phyloP scores from a whole-genome alignment of 306 rosid genomes.

The Glycine tomentella region DNA sequence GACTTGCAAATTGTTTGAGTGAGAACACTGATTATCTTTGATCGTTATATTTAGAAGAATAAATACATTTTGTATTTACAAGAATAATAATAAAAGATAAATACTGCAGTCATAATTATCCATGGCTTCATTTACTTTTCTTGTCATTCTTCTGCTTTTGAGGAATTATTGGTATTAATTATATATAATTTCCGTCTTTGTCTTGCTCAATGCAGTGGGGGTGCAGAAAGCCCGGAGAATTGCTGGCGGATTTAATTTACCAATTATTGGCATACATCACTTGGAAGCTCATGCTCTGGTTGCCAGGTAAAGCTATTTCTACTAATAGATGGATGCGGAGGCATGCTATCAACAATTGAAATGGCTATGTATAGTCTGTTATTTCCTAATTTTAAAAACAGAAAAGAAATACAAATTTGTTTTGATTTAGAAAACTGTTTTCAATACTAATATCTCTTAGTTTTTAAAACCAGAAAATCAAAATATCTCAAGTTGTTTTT shows the following conservation, averaged over 20 bases:
- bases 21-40: neutral
- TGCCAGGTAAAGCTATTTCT: constrained; percentile 68
- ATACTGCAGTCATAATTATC: constrained; percentile 14
- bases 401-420: neutral
- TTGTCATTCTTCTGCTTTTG: constrained; percentile 24
- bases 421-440: neutral
- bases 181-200: constrained; percentile 24
- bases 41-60: constrained; percentile 1
- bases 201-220: neutral
- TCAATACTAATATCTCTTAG: neutral
- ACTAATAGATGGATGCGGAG: constrained; percentile 20
- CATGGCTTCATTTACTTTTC: constrained; percentile 12
- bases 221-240: constrained; percentile 75
- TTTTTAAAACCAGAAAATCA: neutral
- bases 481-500: neutral
- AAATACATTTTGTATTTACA: constrained; percentile 18
- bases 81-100: constrained; percentile 10
- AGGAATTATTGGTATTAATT: constrained; percentile 37
- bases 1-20: neutral
- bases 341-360: constrained; percentile 29
- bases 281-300: constrained; percentile 99
- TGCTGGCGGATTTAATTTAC: constrained; percentile 71
- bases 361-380: constrained; percentile 24
- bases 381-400: neutral
- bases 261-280: constrained; percentile 92